Evolutionary conservation across 2,329 filamentous ascomycete species (phyloP), one percentile per base, ranked within the genome.

Genomic region (Didymella sp.): DNA sequence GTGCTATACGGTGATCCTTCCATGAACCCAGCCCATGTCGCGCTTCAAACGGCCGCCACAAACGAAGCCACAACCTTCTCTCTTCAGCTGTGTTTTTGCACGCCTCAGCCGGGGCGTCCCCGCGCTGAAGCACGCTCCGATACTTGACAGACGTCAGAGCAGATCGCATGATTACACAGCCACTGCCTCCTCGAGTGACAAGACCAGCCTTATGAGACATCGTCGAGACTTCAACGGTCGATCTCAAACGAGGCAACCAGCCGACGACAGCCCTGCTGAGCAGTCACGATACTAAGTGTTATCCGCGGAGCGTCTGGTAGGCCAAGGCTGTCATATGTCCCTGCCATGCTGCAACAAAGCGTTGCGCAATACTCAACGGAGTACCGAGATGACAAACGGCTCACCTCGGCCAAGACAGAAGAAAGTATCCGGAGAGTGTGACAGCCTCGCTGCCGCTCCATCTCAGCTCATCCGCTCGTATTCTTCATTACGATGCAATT

Each of bases 21-120:
- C 9, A 35, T 8, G 4, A 17, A 15, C 22, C 33, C 19, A n/a
- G 44, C 47, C 35, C 48, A 22, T 21, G 54, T 52, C 48, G 24
- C 25, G 24, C 40, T 50, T 50, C 49, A 49, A 58, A 58, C 50
- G 50, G 56, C 50, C 56, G 56, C 56, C 50, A 58, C 45, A 49
- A 50, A 49, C 55, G 55, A 33, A 50, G 50, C 49, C 50, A 49
- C 50, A 53, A 41, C 45, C 55, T 58, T 58, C 33, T 53, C 45
- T 35, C 50, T 25, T 47, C 44, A 48, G 45, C 56, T 49, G 37
- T 42, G 15, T 43, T 30, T 33, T 49, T 13, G 45, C 38, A 24
- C 46, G 48, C 48, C 55, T 44, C 49, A 47, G 28, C 47, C 53
- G 42, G 43, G 30, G 35, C 44, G 24, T 45, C 48, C 55, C 33